Conservation (phyloP, 2,329 filamentous ascomycete species). For the Hymenotorrendiella dingleyae region DNA sequence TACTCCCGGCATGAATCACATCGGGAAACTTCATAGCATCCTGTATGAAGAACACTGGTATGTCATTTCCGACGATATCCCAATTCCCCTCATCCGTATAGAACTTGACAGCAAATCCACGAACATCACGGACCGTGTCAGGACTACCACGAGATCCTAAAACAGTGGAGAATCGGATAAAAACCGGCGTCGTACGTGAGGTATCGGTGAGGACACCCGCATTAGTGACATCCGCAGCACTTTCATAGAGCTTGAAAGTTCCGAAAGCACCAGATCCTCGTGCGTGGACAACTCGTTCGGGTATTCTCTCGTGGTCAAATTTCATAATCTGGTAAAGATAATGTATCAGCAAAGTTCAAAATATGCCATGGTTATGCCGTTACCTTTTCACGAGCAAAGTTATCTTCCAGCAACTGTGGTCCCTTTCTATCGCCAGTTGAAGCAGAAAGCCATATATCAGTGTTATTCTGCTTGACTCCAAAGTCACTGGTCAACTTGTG, state of each 20-base stretch:
- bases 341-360: not conserved
- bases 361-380: too few relatives aligned
- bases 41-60: constrained; percentile 71
- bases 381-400: constrained; percentile 68
- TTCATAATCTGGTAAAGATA: constrained; percentile 52
- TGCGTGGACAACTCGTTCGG: constrained; percentile 61
- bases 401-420: constrained; percentile 65
- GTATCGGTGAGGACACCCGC: constrained; percentile 64
- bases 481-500: constrained; percentile 68
- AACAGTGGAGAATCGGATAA: constrained; percentile 73
- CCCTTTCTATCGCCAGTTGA: constrained; percentile 57
- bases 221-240: constrained; percentile 54
- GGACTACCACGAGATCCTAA: constrained; percentile 69
- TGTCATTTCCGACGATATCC: constrained; percentile 70
- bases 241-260: constrained; percentile 60
- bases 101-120: constrained; percentile 73
- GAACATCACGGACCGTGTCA: constrained; percentile 77
- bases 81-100: constrained; percentile 75
- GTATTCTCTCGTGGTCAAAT: constrained; percentile 71
- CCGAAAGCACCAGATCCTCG: constrained; percentile 60
- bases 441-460: constrained; percentile 72
- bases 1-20: constrained; percentile 44
- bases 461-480: constrained; percentile 66
- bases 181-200: constrained; percentile 59
- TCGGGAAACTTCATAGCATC: constrained; percentile 71